These are phyloP conservation scores for Evernia prunastri DNA, from an alignment of 495 filamentous ascomycete genomes.

Conservation along the genomic window DNA sequence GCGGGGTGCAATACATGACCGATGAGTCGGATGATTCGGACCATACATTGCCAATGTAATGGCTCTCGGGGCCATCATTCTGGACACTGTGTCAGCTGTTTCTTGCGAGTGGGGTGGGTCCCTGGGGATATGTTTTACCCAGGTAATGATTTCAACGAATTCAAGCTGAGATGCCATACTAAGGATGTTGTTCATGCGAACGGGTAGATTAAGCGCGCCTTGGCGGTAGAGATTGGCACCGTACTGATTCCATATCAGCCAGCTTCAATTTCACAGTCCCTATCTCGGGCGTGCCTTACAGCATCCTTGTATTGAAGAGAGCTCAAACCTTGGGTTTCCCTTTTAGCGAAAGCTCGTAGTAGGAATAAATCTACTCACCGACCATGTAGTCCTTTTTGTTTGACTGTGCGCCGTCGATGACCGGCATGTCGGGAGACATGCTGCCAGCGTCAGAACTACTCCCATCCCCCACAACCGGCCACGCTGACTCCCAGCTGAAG, in stretches of 20 bases:
- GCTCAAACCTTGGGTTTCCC: conserved; percentile 27
- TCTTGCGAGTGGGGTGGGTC: neutral
- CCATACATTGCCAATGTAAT: conserved; percentile 42
- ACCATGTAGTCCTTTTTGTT: conserved; percentile 33
- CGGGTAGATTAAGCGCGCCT: conserved; percentile 36
- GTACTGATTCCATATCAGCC: conserved; percentile 7
- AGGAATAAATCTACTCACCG: conserved; percentile 18
- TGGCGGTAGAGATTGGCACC: conserved; percentile 37
- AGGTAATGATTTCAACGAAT: conserved; percentile 32
- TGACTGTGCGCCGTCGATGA: conserved; percentile 24
- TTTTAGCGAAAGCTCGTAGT: neutral
- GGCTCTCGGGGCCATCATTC: conserved; percentile 41
- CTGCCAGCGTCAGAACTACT: conserved; percentile 10
- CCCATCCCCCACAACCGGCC: conserved; percentile 25
- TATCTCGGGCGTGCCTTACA: conserved; percentile 11
- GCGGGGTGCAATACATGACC: conserved; percentile 29
- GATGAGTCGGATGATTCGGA: conserved; percentile 27
- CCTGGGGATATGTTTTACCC: conserved; percentile 18
- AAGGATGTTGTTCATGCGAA: conserved; percentile 30
- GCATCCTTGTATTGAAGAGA: conserved; percentile 41
- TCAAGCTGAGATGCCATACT: conserved; percentile 25
- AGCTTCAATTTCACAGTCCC: no score
- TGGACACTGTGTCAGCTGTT: neutral
- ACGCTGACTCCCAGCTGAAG: conserved; percentile 36
- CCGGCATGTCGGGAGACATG: conserved; percentile 27